Conservation (phyloP, 495 filamentous ascomycete genomes). For the Mytilinidion resinicola region DNA sequence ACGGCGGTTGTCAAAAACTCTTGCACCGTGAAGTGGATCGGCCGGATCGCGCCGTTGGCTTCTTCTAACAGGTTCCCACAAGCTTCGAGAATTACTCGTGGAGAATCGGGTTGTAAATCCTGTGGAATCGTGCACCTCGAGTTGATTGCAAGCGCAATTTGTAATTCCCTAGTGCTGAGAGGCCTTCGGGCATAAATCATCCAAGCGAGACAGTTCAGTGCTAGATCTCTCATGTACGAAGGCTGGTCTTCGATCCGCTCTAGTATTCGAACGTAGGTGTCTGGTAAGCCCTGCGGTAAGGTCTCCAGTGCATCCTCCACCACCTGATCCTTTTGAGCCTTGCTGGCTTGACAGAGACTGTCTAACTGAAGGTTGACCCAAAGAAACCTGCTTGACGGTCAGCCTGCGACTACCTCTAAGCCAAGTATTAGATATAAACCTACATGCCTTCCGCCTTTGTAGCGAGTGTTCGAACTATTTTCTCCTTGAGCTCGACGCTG, state of each 20-base stretch:
- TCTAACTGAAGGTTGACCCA: not conserved
- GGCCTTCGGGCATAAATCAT: constrained; percentile 1
- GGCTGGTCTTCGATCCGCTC: not conserved
- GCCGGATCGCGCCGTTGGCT: not conserved
- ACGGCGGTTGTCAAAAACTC: not conserved
- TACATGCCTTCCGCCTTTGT: not conserved
- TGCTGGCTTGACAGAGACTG: constrained; percentile 1
- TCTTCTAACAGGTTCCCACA: constrained; percentile 2
- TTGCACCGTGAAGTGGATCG: constrained; percentile 3
- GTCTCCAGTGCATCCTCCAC: constrained; percentile 1
- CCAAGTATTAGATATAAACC: not conserved
- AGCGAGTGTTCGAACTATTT: not conserved
- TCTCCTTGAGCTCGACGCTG: not conserved
- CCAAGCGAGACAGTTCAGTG: not conserved
- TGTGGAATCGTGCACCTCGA: not conserved
- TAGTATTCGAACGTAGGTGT: constrained; percentile 3
- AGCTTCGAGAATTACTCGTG: not conserved
- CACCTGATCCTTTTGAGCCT: constrained; percentile 1
- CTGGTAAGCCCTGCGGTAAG: not conserved
- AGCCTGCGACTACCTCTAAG: not conserved
- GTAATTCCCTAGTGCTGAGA: not conserved
- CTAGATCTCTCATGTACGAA: constrained; percentile 3
- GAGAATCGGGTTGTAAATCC: not conserved
- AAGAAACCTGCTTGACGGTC: not conserved
- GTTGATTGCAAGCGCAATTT: not conserved